Evolutionary conservation across 129 eudicot species (phyloP).

Genomic region (Silybum marianum): DNA sequence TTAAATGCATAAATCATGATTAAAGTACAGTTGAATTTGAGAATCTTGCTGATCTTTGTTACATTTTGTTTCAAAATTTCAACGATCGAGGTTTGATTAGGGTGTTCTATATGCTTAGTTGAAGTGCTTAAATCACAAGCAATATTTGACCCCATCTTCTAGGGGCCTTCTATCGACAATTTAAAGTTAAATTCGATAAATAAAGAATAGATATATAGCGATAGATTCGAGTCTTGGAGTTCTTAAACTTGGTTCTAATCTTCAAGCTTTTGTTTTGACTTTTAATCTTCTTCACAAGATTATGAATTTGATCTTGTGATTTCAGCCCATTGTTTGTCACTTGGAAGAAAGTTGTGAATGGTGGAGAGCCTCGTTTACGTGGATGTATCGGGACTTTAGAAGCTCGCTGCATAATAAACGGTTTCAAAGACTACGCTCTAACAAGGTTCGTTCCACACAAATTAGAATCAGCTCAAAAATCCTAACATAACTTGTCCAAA

Average conservation of each 20-base stretch:
- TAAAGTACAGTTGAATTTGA: background rate
- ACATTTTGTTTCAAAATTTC: background rate
- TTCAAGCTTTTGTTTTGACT: no score
- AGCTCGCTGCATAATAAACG: conserved; percentile 66
- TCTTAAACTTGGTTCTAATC: no score
- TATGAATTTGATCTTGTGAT: conserved; percentile 27
- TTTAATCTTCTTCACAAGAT: background rate
- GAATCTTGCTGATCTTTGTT: background rate
- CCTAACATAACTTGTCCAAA: background rate
- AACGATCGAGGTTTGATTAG: background rate
- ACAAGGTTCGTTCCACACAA: conserved; percentile 66
- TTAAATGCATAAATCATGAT: conserved; percentile 1
- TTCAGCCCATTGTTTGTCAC: conserved; percentile 96
- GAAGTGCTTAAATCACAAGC: background rate
- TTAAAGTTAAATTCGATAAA: background rate
- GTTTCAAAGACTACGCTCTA: conserved; percentile 84
- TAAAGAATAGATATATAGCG: background rate
- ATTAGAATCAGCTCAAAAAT: background rate
- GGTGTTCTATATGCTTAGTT: background rate
- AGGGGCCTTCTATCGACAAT: background rate
- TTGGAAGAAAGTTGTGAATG: conserved; percentile 86
- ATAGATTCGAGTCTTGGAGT: background rate
- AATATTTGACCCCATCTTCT: background rate
- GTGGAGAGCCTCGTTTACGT: conserved; percentile 85
- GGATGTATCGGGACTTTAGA: conserved; percentile 95